A percentile compares a stretch with the other conserved stretches of the same genome.
phyloP scores from a whole-genome alignment of 768 basidiomycete species.

The Pleurotus salmoneostramineus region DNA sequence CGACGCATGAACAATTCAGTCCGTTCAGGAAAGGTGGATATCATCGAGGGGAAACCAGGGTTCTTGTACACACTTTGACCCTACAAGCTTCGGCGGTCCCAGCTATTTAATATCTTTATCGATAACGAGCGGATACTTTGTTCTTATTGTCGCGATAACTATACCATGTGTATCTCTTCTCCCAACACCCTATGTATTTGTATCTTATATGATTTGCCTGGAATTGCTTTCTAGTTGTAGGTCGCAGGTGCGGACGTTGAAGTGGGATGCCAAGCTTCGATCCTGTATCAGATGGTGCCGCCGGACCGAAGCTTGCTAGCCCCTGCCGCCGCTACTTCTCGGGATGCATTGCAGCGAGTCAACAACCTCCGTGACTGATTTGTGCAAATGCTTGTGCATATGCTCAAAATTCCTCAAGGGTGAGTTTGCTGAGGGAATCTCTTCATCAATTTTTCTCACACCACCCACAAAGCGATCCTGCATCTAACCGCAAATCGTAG shows the following conservation, averaged over 20 bases:
- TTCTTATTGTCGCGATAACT: neutral
- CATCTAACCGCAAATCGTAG: no score
- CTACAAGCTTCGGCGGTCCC: neutral
- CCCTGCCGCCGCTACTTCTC: neutral
- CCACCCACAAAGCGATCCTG: neutral
- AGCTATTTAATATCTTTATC: neutral
- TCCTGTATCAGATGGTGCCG: neutral
- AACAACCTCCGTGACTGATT: neutral
- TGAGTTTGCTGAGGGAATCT: neutral
- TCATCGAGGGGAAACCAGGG: conserved; percentile 28
- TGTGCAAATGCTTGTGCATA: neutral
- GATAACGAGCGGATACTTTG: neutral
- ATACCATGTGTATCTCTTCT: no score
- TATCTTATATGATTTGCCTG: no score
- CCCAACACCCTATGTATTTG: neutral
- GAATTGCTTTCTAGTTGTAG: no score
- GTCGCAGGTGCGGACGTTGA: no score
- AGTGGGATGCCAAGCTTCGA: neutral
- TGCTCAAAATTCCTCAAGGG: neutral
- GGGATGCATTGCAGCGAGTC: neutral
- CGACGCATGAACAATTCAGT: conserved; percentile 28
- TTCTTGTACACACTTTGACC: conserved; percentile 37
- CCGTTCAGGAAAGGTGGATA: conserved; percentile 16
- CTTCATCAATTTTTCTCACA: conserved; percentile 1
- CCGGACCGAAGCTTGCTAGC: neutral